These are phyloP conservation scores for Cutaneotrichosporon sp. DNA, from an alignment of 1,284 basidiomycete species.

Conservation along the genomic window DNA sequence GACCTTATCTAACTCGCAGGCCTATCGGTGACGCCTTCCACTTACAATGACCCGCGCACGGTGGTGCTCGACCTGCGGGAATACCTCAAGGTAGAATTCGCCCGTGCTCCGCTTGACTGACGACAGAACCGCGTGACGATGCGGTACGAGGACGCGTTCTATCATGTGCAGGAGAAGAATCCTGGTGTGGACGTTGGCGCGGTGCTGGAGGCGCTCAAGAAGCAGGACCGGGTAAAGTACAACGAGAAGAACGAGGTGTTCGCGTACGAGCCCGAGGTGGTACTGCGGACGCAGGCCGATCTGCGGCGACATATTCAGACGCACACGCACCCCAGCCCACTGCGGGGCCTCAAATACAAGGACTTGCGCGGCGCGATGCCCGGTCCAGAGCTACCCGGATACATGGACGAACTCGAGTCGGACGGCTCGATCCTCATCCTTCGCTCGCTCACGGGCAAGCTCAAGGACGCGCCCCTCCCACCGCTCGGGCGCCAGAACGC, in stretches of 20 bases:
- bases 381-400: conserved; percentile 13
- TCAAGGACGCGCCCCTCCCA: conserved; percentile 38
- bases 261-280: conserved; percentile 42
- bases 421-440: conserved; percentile 43
- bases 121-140: conserved; percentile 28
- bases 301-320: conserved; percentile 40
- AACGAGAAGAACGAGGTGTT: conserved; percentile 42
- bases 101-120: neutral
- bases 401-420: conserved; percentile 32
- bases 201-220: conserved; percentile 38
- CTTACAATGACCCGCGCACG: conserved; percentile 29
- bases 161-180: conserved; percentile 29
- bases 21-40: conserved; percentile 5
- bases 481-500: conserved; percentile 39
- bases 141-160: conserved; percentile 31
- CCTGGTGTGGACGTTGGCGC: conserved; percentile 28
- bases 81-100: conserved; percentile 24
- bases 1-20: conserved; percentile 8
- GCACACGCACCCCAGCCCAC: conserved; percentile 34
- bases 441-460: conserved; percentile 32
- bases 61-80: conserved; percentile 30
- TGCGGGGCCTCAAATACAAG: conserved; percentile 30
- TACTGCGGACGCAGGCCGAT: conserved; percentile 28
- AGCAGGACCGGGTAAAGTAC: conserved; percentile 37
- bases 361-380: conserved; percentile 33